Base-by-base conservation (phyloP, 78 protist genomes). In the Planoprotostelium fungivorum region DNA sequence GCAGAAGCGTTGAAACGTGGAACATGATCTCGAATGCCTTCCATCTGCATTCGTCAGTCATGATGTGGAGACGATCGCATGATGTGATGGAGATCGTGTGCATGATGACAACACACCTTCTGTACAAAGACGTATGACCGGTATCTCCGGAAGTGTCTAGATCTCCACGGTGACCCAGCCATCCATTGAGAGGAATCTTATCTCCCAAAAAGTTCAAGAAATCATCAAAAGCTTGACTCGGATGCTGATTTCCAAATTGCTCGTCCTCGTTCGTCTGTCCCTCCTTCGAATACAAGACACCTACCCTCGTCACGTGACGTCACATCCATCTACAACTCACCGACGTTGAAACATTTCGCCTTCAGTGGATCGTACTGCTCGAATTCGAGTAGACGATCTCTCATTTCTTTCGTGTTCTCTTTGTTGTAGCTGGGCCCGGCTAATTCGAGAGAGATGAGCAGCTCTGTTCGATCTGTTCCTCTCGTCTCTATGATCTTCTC, bases 1-100 rank as follows among this genome's bases (percentile, higher is more conserved):
- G 98, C 35, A 95, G 36, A 37, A 94, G 28, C 29, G 97, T 88
- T 0, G 95, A 35, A 29, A 96, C 97, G 84, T 96, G 98, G 63
- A 85, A 96, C 98, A 96, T 96, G 36, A 96, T 88, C 90, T 96
- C 96, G 83, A 88, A 88, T 0, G 85, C 90, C 29, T 86, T 51
- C 73, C 73, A 51, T 51, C 73, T 51, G 16, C 73, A 51, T 25
- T n/a, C n/a, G n/a, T 16, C 73, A 51, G 73, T 51, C 73, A 51
- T 25, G 31, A 5, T 51, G 73, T 51, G 73, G 16, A n/a, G n/a
- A n/a, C n/a, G n/a, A n/a, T n/a, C n/a, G n/a, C n/a, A n/a, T n/a
- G n/a, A n/a, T n/a, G n/a, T n/a, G n/a, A n/a, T n/a, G n/a, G n/a
- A n/a, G n/a, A n/a, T n/a, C n/a, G n/a, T n/a, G n/a, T n/a, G n/a